phyloP scores from a whole-genome alignment of 371 early-diverging fungal species.

The Parasitella parasitica region DNA sequence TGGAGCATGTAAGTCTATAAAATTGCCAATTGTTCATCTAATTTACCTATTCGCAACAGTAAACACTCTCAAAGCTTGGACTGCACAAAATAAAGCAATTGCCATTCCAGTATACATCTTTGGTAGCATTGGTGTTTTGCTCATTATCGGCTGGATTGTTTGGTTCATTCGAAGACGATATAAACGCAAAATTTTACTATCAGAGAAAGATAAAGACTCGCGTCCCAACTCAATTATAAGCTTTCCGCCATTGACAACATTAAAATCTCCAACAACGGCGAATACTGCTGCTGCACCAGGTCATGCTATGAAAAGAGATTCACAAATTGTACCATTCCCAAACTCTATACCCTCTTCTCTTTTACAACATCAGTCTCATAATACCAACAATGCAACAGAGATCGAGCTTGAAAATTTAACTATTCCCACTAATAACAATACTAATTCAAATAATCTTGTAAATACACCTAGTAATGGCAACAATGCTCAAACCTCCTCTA shows the following conservation, averaged over 20 bases:
- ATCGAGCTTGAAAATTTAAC: neutral
- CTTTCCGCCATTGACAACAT: neutral
- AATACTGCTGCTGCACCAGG: neutral
- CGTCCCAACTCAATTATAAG: constrained; percentile 26
- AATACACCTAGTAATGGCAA: neutral
- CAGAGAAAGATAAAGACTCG: constrained; percentile 41
- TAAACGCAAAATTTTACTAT: constrained; percentile 15
- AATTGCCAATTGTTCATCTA: neutral
- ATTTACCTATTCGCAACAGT: constrained; percentile 7
- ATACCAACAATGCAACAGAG: neutral
- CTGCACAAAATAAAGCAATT: constrained; percentile 45
- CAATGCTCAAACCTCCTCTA: neutral
- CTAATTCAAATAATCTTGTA: neutral
- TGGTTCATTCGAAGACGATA: constrained; percentile 29
- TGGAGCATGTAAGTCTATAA: constrained; percentile 36
- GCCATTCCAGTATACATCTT: constrained; percentile 60
- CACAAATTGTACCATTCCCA: constrained; percentile 5
- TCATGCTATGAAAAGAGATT: neutral
- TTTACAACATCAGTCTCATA: neutral
- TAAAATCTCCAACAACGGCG: neutral
- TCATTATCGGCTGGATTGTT: constrained; percentile 29
- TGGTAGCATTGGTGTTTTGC: constrained; percentile 45
- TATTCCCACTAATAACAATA: neutral
- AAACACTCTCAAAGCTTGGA: constrained; percentile 52
- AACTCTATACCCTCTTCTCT: neutral